Percentiles rank a stretch among this genome's conserved stretches.
Conservation (phyloP, 2,329 filamentous ascomycete genomes). For the Thelonectria discophora region DNA sequence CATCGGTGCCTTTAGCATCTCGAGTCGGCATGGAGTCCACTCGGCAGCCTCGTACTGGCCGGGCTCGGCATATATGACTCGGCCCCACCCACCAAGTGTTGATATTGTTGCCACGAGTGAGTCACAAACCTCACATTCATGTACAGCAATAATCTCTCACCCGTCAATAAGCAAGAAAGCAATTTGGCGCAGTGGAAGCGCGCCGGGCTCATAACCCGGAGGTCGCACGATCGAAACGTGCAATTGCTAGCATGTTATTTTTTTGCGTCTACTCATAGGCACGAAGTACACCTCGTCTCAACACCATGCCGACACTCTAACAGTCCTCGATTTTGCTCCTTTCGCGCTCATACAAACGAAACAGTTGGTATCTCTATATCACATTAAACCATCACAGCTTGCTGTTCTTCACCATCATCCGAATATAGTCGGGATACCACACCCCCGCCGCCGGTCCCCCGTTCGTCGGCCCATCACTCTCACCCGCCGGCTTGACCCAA, state of each 20-base stretch:
- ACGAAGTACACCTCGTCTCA: no score
- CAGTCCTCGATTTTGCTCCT: no score
- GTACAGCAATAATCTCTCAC: not conserved
- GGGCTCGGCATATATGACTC: no score
- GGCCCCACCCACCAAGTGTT: no score
- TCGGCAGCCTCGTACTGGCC: no score
- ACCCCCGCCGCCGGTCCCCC: constrained; percentile 9
- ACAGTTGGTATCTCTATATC: not conserved
- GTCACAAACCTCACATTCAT: not conserved
- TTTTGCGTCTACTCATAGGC: constrained; percentile 6
- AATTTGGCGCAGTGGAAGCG: constrained; percentile 39
- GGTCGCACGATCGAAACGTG: constrained; percentile 36
- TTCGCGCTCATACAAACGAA: no score
- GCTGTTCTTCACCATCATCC: constrained; percentile 21
- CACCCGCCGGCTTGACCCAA: constrained; percentile 19
- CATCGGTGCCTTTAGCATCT: no score
- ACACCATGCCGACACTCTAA: no score
- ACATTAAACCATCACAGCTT: not conserved
- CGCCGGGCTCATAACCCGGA: constrained; percentile 41
- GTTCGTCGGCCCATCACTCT: constrained; percentile 13
- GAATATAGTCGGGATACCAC: constrained; percentile 18
- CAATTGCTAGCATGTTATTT: constrained; percentile 42
- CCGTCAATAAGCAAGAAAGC: constrained; percentile 20
- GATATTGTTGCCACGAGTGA: no score
- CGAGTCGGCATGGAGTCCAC: no score